Base-by-base conservation (phyloP, 768 basidiomycete species). In the Amanita molliuscula region DNA sequence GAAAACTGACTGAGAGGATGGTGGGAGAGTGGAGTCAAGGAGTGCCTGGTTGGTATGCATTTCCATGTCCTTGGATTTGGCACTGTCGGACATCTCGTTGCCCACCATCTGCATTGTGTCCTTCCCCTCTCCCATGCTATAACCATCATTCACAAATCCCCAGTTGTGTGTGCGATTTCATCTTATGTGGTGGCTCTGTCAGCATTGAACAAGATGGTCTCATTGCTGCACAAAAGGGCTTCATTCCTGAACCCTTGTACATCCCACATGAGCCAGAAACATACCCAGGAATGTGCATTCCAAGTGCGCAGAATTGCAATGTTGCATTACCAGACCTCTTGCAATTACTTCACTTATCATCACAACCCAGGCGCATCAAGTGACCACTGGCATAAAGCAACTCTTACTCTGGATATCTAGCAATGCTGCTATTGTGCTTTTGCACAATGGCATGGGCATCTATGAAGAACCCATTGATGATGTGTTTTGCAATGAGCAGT, bases 361-460 rank as follows among this genome's bases (percentile, higher is more conserved):
- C 54, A 78, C 88, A 37, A 78, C 87, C 48, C 94, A 94, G 63
- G 84, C 89, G 1, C 73, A 81, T 11, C 69, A 75, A 6, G 85
- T 85, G 4, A 46, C 82, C 3, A 59, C 63, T 2, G 79, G 84
- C 3, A 56, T 98, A 29, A 62, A 65, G 15, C 59, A 63, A 0
- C 75, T 97, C 48, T 65, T 75, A 15, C 78, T 77, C 9, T 77
- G 91, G n/a, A 66, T 97, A 16, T 70, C 74, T 3, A 61, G 74
- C 0, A 63, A 75, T 44, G 86, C 84, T 40, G 94, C 92, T 29
- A 81, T 97, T 55, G 88, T 95, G 2, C 76, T 98, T n/a, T 65
- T 97, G 47, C 89, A 95, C 59, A 95, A 95, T 61, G 95, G 94
- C 23, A 88, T 96, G 82, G 95, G 92, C 10, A 68, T 94, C 7